A percentile compares a stretch with the other conserved stretches of the same genome.
These are phyloP conservation scores for Auricularia heimuer DNA, from an alignment of 768 basidiomycete genomes.

Conservation along the genomic window DNA sequence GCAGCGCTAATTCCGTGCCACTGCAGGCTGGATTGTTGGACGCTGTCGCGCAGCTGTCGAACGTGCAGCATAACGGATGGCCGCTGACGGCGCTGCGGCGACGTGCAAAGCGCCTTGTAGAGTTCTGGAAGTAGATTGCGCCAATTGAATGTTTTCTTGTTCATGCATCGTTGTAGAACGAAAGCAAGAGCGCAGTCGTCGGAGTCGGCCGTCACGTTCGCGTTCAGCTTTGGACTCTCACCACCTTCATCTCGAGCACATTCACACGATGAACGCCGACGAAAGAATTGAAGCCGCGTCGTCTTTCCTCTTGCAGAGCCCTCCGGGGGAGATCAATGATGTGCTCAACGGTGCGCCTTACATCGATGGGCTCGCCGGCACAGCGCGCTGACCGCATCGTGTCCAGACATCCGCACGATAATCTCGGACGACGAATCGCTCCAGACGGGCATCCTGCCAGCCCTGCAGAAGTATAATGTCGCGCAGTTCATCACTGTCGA, in stretches of 20 bases:
- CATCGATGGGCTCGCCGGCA: background rate
- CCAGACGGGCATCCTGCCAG: slow-evolving; percentile 66
- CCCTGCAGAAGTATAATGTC: slow-evolving; percentile 75
- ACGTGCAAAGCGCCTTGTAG: background rate
- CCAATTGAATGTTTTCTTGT: background rate
- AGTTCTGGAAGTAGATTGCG: background rate
- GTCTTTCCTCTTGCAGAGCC: slow-evolving; percentile 76
- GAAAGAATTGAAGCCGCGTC: slow-evolving; percentile 67
- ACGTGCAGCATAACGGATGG: too few species aligned
- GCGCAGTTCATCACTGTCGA: slow-evolving; percentile 82
- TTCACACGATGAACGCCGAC: slow-evolving; percentile 39
- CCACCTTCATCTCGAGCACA: background rate
- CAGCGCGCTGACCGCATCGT: slow-evolving; percentile 8
- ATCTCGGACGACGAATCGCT: slow-evolving; percentile 80
- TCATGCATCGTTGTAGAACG: background rate
- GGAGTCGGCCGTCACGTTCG: background rate
- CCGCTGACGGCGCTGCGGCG: too few species aligned
- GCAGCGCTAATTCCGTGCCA: too few species aligned
- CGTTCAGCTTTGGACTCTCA: background rate
- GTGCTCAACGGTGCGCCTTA: slow-evolving; percentile 64
- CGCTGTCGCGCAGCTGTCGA: too few species aligned
- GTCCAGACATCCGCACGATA: slow-evolving; percentile 79
- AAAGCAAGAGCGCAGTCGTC: background rate
- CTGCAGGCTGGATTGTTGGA: too few species aligned
- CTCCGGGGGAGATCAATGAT: slow-evolving; percentile 95